A percentile compares a stretch with the other conserved stretches of the same genome.
phyloP scores from a whole-genome alignment of 768 basidiomycete genomes.

The Kwoniella botswanensis region DNA sequence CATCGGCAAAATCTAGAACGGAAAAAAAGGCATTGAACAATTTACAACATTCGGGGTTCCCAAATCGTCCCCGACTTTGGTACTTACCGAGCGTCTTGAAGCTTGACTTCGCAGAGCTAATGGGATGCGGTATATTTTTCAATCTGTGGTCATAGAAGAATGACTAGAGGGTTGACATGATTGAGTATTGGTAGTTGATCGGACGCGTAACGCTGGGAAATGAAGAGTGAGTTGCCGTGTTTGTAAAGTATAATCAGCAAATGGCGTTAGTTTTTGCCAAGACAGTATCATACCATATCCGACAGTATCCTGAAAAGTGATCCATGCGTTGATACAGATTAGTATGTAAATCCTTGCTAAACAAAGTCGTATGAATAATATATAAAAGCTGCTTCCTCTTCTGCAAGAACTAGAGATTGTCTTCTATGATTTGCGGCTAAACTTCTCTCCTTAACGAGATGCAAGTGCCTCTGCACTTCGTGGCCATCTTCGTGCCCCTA shows the following conservation, averaged over 20 bases:
- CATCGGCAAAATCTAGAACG: no score
- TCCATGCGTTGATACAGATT: conserved; percentile 33
- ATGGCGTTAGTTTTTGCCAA: neutral
- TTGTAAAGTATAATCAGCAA: neutral
- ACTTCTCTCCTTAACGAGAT: neutral
- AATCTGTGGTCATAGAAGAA: neutral
- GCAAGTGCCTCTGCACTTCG: neutral
- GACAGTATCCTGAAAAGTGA: conserved; percentile 30
- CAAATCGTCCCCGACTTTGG: neutral
- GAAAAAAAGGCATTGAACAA: neutral
- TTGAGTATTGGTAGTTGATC: no score
- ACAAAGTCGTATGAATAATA: conserved; percentile 11
- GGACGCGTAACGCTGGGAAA: no score
- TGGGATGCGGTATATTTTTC: neutral
- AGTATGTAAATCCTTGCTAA: neutral
- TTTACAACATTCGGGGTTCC: neutral
- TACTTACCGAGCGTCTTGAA: neutral
- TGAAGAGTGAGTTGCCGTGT: neutral
- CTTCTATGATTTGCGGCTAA: neutral
- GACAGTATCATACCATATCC: neutral
- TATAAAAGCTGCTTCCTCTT: neutral
- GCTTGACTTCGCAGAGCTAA: conserved; percentile 1
- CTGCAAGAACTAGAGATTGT: neutral
- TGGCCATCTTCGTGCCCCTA: neutral
- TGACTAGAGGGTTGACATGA: neutral